Evolutionary conservation across 495 filamentous ascomycete species (phyloP).

Genomic region (Daldinia loculata): DNA sequence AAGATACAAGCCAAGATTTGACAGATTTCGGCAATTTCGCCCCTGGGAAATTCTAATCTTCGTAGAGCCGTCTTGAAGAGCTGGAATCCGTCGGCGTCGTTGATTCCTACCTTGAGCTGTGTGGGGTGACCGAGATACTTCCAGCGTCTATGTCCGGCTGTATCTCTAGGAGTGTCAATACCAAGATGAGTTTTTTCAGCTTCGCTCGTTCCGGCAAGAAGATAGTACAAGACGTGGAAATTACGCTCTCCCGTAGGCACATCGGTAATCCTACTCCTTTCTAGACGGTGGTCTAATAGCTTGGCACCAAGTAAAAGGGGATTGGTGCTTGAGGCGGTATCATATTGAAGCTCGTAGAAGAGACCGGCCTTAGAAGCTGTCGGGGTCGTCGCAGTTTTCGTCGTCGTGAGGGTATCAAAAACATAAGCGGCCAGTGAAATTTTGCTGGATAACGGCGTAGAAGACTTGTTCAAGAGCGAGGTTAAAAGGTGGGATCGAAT

Average conservation of each 20-base stretch:
- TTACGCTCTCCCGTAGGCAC: slow-evolving; percentile 96
- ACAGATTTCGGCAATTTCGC: slow-evolving; percentile 95
- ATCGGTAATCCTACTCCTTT: slow-evolving; percentile 86
- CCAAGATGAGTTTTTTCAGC: slow-evolving; percentile 91
- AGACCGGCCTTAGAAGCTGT: slow-evolving; percentile 95
- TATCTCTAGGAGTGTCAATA: slow-evolving; percentile 68
- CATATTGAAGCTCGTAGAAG: slow-evolving; percentile 95
- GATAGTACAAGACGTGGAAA: slow-evolving; percentile 95
- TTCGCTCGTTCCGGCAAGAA: slow-evolving; percentile 88
- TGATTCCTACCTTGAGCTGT: slow-evolving; percentile 95
- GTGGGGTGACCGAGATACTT: slow-evolving; percentile 95
- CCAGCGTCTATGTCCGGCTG: slow-evolving; percentile 80
- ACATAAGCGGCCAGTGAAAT: slow-evolving; percentile 92
- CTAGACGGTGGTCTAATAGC: slow-evolving; percentile 89
- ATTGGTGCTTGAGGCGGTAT: slow-evolving; percentile 80
- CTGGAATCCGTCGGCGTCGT: slow-evolving; percentile 93
- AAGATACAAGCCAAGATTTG: slow-evolving; percentile 91
- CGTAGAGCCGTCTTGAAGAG: slow-evolving; percentile 95
- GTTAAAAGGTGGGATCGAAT: slow-evolving; percentile 87
- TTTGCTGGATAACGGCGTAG: slow-evolving; percentile 91
- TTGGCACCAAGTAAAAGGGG: slow-evolving; percentile 92
- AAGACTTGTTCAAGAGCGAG: slow-evolving; percentile 82
- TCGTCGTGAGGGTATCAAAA: slow-evolving; percentile 95
- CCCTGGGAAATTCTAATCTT: slow-evolving; percentile 90
- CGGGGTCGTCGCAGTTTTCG: slow-evolving; percentile 94